phyloP scores from a whole-genome alignment of 257 asterid species.

The Cynanchum wilfordii region DNA sequence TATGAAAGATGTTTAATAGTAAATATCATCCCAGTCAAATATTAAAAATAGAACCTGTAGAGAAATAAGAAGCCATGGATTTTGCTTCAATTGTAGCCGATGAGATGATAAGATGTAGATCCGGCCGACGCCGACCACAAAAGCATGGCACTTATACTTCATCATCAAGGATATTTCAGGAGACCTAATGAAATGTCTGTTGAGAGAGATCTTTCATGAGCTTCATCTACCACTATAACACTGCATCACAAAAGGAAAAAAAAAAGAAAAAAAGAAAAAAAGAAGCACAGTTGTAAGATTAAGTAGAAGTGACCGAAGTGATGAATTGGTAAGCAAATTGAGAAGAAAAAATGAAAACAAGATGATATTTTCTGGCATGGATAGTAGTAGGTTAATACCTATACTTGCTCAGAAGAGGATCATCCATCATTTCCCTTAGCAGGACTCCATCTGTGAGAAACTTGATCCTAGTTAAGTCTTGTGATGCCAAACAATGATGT shows the following conservation, averaged over 20 bases:
- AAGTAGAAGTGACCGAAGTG: neutral
- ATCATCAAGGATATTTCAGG: slow-evolving; percentile 44
- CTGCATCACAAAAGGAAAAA: slow-evolving; percentile 38
- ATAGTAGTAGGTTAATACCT: slow-evolving; percentile 37
- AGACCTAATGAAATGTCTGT: slow-evolving; percentile 92
- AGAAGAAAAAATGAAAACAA: neutral
- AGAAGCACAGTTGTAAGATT: slow-evolving; percentile 15
- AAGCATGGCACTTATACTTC: neutral
- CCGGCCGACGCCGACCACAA: slow-evolving; percentile 56
- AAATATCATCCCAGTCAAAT: slow-evolving; percentile 13
- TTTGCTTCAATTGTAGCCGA: slow-evolving; percentile 98
- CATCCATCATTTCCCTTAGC: slow-evolving; percentile 98
- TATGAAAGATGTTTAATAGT: neutral
- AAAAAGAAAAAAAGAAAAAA: no score
- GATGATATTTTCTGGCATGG: neutral
- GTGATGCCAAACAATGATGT: slow-evolving; percentile 29
- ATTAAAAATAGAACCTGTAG: slow-evolving; percentile 45
- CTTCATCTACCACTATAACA: slow-evolving; percentile 98
- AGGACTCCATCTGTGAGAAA: slow-evolving; percentile 95
- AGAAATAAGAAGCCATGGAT: slow-evolving; percentile 78
- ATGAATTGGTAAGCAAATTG: neutral
- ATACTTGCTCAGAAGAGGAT: slow-evolving; percentile 91
- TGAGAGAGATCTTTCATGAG: slow-evolving; percentile 92
- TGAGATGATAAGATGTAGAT: slow-evolving; percentile 80
- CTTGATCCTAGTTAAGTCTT: slow-evolving; percentile 79